Conservation (phyloP, 2,329 filamentous ascomycete species). For the Fusarium verticillioides region DNA sequence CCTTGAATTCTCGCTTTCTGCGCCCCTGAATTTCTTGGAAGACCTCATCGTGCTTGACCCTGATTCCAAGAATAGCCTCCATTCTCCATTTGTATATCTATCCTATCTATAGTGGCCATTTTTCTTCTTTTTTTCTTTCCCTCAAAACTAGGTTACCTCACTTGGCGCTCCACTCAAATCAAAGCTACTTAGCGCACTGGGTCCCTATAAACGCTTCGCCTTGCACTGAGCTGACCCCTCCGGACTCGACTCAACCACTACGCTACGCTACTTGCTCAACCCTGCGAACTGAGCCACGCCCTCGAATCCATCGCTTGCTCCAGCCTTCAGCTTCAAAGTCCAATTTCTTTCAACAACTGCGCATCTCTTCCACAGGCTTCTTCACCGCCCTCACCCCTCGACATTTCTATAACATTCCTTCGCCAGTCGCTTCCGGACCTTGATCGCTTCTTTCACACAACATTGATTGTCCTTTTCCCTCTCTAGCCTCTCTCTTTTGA, state of each 20-base stretch:
- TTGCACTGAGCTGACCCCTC: conserved; percentile 25
- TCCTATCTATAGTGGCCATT: background rate
- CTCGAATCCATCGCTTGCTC: conserved; percentile 25
- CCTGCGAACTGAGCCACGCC: conserved; percentile 27
- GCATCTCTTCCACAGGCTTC: conserved; percentile 12
- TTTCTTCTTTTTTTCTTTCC: background rate
- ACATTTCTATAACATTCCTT: conserved; percentile 16
- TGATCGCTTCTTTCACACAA: conserved; percentile 1
- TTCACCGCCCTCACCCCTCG: conserved; percentile 23
- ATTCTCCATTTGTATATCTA: background rate
- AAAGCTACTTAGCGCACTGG: background rate
- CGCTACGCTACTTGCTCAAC: background rate
- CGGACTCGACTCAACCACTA: background rate
- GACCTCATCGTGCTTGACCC: background rate
- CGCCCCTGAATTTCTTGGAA: conserved; percentile 34
- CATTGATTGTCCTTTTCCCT: conserved; percentile 3
- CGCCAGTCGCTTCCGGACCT: conserved; percentile 30
- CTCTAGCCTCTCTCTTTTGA: background rate
- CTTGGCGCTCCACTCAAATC: conserved; percentile 20
- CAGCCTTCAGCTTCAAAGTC: conserved; percentile 21
- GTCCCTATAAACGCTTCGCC: conserved; percentile 25
- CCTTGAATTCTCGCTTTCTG: conserved; percentile 14
- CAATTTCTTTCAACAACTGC: conserved; percentile 29
- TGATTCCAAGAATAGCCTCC: background rate
- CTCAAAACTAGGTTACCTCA: background rate